Percentiles rank a stretch among this genome's conserved stretches.
These are phyloP conservation scores for Buxus sempervirens DNA, from an alignment of 164 flowering plant species.

Conservation along the genomic window DNA sequence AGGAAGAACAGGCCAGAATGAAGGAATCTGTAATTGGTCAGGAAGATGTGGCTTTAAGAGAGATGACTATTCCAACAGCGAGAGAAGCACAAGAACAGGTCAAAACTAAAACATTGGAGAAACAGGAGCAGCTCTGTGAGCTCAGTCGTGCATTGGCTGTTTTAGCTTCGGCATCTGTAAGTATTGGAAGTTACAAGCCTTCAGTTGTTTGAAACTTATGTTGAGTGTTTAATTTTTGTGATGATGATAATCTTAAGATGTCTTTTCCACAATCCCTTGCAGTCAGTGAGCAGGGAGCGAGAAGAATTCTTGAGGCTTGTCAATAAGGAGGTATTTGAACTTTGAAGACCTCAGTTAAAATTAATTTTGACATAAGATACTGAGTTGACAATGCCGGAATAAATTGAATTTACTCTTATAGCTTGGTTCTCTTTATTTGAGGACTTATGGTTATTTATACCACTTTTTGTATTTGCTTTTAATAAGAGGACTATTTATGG, in stretches of 20 bases:
- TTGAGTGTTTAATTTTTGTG: background rate
- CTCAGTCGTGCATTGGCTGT: slow-evolving; percentile 89
- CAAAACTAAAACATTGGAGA: slow-evolving; percentile 49
- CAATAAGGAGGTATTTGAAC: slow-evolving; percentile 71
- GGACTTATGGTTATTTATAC: background rate
- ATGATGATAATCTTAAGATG: background rate
- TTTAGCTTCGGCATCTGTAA: slow-evolving; percentile 91
- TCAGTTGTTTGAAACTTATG: background rate
- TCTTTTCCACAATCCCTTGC: slow-evolving; percentile 24
- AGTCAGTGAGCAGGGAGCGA: slow-evolving; percentile 97
- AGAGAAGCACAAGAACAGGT: slow-evolving; percentile 68
- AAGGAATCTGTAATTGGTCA: slow-evolving; percentile 46
- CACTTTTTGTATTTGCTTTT: background rate
- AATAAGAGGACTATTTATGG: background rate
- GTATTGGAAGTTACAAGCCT: slow-evolving; percentile 16
- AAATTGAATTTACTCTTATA: background rate
- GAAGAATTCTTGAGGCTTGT: slow-evolving; percentile 90
- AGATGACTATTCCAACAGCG: slow-evolving; percentile 64
- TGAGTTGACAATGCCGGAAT: background rate
- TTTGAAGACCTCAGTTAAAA: background rate
- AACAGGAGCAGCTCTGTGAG: slow-evolving; percentile 77
- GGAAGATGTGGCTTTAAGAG: slow-evolving; percentile 80
- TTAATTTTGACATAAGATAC: background rate
- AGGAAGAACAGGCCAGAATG: slow-evolving; percentile 63
- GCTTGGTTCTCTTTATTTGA: background rate